Evolutionary conservation across 1,284 basidiomycete genomes (phyloP).

Genomic region (Apiotrichum gamsii): DNA sequence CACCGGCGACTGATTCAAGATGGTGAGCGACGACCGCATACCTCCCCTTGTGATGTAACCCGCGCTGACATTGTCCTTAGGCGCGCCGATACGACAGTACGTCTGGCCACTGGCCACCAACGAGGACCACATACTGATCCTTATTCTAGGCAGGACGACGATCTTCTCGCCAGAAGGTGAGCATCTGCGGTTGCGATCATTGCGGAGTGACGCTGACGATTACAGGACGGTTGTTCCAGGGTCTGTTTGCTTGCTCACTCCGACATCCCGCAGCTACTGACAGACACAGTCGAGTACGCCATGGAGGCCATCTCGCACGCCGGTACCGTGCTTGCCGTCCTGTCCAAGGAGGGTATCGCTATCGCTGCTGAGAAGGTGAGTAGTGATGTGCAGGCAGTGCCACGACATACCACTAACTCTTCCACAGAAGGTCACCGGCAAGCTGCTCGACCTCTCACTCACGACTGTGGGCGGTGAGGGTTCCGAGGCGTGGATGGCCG

Average conservation of each 20-base stretch:
- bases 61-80: constrained; percentile 47
- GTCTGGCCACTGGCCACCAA: constrained; percentile 35
- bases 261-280: not conserved
- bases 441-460: constrained; percentile 81
- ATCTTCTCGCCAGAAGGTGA: constrained; percentile 92
- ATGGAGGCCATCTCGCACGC: constrained; percentile 99
- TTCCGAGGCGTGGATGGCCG: constrained; percentile 56
- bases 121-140: not conserved
- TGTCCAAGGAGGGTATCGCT: constrained; percentile 93
- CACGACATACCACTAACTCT: not conserved
- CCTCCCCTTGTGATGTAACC: not conserved
- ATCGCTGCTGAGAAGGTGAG: constrained; percentile 86
- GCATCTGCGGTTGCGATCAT: constrained; percentile 20
- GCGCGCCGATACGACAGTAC: constrained; percentile 84
- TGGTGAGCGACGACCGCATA: constrained; percentile 22
- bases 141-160: constrained; percentile 58
- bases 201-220: constrained; percentile 15
- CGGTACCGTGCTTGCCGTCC: constrained; percentile 86
- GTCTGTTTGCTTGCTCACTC: too few relatives aligned
- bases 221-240: constrained; percentile 86
- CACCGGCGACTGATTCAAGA: constrained; percentile 10
- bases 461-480: constrained; percentile 69
- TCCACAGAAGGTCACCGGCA: constrained; percentile 81
- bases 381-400: not conserved
- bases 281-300: constrained; percentile 86